A percentile compares a stretch with the other conserved stretches of the same genome.
Evolutionary conservation across 2,329 filamentous ascomycete genomes (phyloP).

Genomic region (Rhinocladiella mackenziei): DNA sequence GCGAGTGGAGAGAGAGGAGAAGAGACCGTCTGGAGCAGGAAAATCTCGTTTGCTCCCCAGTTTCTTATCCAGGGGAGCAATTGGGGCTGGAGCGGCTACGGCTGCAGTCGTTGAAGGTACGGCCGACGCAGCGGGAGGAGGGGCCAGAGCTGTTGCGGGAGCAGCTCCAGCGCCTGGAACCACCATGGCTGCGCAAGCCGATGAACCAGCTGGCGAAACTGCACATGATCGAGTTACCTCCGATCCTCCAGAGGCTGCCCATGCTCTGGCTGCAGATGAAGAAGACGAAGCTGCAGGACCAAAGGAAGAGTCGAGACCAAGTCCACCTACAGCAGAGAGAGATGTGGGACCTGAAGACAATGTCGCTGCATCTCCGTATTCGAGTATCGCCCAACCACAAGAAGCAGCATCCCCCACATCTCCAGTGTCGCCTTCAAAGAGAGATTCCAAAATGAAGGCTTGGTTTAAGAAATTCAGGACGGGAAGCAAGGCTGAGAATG

Average conservation of each 20-base stretch:
- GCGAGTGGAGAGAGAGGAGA: conserved; percentile 23
- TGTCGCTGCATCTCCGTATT: conserved; percentile 5
- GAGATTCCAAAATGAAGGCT: conserved; percentile 26
- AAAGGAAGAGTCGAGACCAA: conserved; percentile 2
- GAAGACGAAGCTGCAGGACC: conserved; percentile 3
- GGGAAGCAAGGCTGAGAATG: conserved; percentile 23
- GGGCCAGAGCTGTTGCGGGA: conserved; percentile 6
- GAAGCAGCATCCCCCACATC: conserved; percentile 13
- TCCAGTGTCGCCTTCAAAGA: conserved; percentile 23
- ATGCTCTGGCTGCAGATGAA: conserved; percentile 8
- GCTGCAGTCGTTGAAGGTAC: conserved; percentile 10
- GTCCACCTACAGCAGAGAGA: conserved; percentile 1
- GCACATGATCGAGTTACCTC: conserved; percentile 22
- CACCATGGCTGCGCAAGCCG: conserved; percentile 6
- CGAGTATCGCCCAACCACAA: conserved; percentile 3
- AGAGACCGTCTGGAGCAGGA: conserved; percentile 15
- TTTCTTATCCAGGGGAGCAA: conserved; percentile 17
- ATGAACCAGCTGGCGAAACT: conserved; percentile 9
- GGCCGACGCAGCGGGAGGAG: conserved; percentile 7
- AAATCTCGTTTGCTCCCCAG: conserved; percentile 16
- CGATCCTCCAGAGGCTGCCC: conserved; percentile 13
- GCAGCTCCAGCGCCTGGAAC: background rate
- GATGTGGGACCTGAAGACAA: conserved; percentile 7
- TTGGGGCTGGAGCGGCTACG: conserved; percentile 8
- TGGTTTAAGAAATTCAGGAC: conserved; percentile 24